Evolutionary conservation across 441 rosid species (phyloP), one percentile per base, ranked within the genome.

Genomic region (Pelargonium fulgidum): DNA sequence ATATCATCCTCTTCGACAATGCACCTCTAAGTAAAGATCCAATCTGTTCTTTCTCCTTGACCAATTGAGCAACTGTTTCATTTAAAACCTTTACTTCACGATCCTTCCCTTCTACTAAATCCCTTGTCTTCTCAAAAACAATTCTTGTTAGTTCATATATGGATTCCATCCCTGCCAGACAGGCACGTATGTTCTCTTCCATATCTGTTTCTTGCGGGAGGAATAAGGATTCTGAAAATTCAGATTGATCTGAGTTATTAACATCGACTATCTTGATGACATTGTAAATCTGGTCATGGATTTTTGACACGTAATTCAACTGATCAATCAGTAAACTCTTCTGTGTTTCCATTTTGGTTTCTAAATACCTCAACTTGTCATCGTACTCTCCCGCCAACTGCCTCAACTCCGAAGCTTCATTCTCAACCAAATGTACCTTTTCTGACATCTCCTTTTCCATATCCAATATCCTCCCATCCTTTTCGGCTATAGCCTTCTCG

Each of bases 131-230:
- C 73, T 70, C 83, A 76, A 75, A 76, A 73, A 86, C 84, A 67
- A 88, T 83, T 78, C 81, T 79, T 7, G 82, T 77, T 50, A 93
- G 76, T 78, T 91, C 88, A 17, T 80, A 74, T 62, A 91, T 82
- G 44, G 96, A 93, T 67, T 91, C 97, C 97, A 85, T 83, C 71
- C 97, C 96, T 0, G 97, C 96, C 74, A 88, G 75, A 22, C 90
- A 88, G 68, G 96, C 97, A 61, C 91, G 90, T 41, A 88, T 72
- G 70, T 87, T 91, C 83, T 88, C 99, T 81, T 84, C 97, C 73
- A 82, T 69, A 45, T 87, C 90, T 0, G 86, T 88, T 79, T 88
- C 90, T 75, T 81, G 91, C 3, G 97, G 91, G 59, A 93, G 86
- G 75, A 89, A 89, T 82, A 89, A 74, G 36, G 96, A 91, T 76